Percentiles rank a stretch among this genome's conserved stretches.
These are phyloP conservation scores for Cornus kousa DNA, from an alignment of 148 eudicot species.

Conservation along the genomic window DNA sequence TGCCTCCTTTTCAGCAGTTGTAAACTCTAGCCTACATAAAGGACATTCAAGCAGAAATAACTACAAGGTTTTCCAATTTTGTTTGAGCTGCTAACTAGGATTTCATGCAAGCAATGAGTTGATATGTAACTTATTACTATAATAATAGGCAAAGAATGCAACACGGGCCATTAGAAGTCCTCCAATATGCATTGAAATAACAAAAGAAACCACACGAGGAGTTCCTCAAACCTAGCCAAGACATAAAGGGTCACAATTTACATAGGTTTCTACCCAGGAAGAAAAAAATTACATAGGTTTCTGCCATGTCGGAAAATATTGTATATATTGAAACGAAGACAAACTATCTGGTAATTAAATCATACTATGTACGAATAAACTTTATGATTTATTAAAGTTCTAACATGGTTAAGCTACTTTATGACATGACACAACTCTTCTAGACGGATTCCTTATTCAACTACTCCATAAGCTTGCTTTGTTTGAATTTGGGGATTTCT, in stretches of 20 bases:
- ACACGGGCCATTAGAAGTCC: neutral
- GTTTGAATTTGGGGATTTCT: neutral
- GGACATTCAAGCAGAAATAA: slow-evolving; percentile 15
- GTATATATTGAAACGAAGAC: neutral
- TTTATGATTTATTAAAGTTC: neutral
- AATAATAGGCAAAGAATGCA: neutral
- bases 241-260: neutral
- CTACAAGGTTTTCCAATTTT: slow-evolving; percentile 6
- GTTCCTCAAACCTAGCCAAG: neutral
- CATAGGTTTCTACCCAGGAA: too few species aligned
- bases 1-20: slow-evolving; percentile 68
- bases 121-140: neutral
- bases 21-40: slow-evolving; percentile 78
- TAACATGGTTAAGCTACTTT: neutral
- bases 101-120: neutral
- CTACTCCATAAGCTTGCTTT: neutral
- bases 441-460: too few species aligned
- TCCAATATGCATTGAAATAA: neutral
- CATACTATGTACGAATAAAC: neutral
- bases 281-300: neutral
- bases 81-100: neutral
- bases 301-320: neutral
- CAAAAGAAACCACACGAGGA: neutral
- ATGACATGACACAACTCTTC: too few species aligned
- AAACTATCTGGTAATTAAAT: neutral